These are phyloP conservation scores for Manihot esculenta DNA, from an alignment of 441 rosid genomes.

Conservation along the genomic window DNA sequence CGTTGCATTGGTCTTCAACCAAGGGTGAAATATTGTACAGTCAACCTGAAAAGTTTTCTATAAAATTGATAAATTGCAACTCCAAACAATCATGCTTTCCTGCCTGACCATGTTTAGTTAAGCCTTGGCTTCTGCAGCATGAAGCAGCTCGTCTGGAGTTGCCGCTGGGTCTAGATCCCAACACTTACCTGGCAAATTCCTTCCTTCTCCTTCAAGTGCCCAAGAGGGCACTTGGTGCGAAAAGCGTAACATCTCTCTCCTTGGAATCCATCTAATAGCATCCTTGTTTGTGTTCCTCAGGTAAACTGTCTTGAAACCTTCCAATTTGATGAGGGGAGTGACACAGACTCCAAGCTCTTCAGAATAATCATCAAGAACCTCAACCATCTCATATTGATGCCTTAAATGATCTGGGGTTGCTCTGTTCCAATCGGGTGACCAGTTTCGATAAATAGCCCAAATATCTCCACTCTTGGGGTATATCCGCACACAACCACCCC, in stretches of 20 bases:
- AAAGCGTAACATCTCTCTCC: slow-evolving; percentile 84
- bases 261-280: slow-evolving; percentile 78
- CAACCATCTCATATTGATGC: slow-evolving; percentile 97
- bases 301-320: slow-evolving; percentile 88
- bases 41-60: slow-evolving; percentile 57
- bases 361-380: slow-evolving; percentile 84
- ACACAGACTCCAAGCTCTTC: slow-evolving; percentile 88
- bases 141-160: slow-evolving; percentile 93
- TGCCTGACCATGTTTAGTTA: slow-evolving; percentile 32
- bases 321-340: slow-evolving; percentile 65
- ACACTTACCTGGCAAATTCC: slow-evolving; percentile 61
- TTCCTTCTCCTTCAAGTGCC: slow-evolving; percentile 63
- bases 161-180: slow-evolving; percentile 99
- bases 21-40: slow-evolving; percentile 63
- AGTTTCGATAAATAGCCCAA: slow-evolving; percentile 93
- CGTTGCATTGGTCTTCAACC: slow-evolving; percentile 42
- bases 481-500: slow-evolving; percentile 96
- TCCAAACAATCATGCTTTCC: slow-evolving; percentile 41
- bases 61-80: slow-evolving; percentile 51
- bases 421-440: slow-evolving; percentile 82
- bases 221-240: slow-evolving; percentile 94
- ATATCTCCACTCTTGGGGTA: slow-evolving; percentile 84
- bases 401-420: slow-evolving; percentile 78
- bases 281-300: slow-evolving; percentile 52
- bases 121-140: slow-evolving; percentile 41